A percentile compares a stretch with the other conserved stretches of the same genome.
Conservation (phyloP, 352 stramenopile species). For the Phytophthora hibernalis region DNA sequence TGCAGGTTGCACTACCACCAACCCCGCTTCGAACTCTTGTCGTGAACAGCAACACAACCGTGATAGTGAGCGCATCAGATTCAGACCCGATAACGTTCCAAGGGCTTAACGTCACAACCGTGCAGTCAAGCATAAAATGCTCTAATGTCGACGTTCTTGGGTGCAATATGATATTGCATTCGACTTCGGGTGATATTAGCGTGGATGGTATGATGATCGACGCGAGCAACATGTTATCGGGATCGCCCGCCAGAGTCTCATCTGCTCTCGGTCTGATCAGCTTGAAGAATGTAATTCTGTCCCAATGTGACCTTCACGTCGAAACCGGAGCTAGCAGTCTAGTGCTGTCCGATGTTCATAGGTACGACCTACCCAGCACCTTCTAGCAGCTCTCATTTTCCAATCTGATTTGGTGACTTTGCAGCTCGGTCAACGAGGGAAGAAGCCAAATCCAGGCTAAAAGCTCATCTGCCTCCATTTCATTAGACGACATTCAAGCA, state of each 20-base stretch:
- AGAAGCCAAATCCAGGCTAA: constrained; percentile 57
- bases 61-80: constrained; percentile 51
- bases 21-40: constrained; percentile 32
- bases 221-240: constrained; percentile 27
- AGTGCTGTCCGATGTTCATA: constrained; percentile 41
- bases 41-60: constrained; percentile 60
- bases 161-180: constrained; percentile 43
- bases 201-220: constrained; percentile 56
- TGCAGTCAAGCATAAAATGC: constrained; percentile 58
- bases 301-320: constrained; percentile 61
- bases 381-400: background rate
- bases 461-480: constrained; percentile 60
- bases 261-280: constrained; percentile 57
- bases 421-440: constrained; percentile 53
- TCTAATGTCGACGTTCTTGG: constrained; percentile 47
- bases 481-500: constrained; percentile 42
- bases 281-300: constrained; percentile 54
- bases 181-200: constrained; percentile 59
- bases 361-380: constrained; percentile 30
- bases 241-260: constrained; percentile 42
- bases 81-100: constrained; percentile 34
- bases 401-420: background rate
- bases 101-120: constrained; percentile 46
- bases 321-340: constrained; percentile 60
- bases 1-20: constrained; percentile 49